These are phyloP conservation scores for Neolentinus lepideus DNA, from an alignment of 1,284 basidiomycete species.

Conservation along the genomic window DNA sequence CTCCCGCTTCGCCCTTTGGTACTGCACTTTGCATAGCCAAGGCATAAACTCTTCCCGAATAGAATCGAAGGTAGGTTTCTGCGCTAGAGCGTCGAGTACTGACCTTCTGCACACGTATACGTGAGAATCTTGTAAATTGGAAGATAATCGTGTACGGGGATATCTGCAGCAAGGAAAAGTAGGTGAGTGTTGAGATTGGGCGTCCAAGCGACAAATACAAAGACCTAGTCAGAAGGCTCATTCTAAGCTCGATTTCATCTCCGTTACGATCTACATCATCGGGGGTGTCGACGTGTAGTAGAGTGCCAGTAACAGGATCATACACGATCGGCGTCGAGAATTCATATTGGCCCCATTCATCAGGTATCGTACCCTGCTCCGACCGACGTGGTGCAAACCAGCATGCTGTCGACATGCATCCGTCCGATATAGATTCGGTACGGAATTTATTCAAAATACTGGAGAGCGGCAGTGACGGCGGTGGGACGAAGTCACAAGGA, in stretches of 20 bases:
- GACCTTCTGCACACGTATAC: slow-evolving; percentile 81
- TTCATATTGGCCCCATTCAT: slow-evolving; percentile 55
- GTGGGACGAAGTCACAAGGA: slow-evolving; percentile 86
- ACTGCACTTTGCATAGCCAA: slow-evolving; percentile 83
- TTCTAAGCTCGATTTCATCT: slow-evolving; percentile 67
- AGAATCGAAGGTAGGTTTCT: slow-evolving; percentile 67
- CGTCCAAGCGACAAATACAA: slow-evolving; percentile 10
- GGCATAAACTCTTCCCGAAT: slow-evolving; percentile 85
- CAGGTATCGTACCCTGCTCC: slow-evolving; percentile 48
- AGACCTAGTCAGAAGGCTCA: slow-evolving; percentile 63
- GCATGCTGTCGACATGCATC: slow-evolving; percentile 69
- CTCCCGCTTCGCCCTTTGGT: slow-evolving; percentile 49
- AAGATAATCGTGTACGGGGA: slow-evolving; percentile 67
- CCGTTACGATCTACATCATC: slow-evolving; percentile 61
- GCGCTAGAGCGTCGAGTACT: slow-evolving; percentile 66
- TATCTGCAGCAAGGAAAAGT: slow-evolving; percentile 39
- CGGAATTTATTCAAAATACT: slow-evolving; percentile 80
- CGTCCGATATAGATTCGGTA: slow-evolving; percentile 53
- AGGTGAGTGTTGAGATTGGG: slow-evolving; percentile 4
- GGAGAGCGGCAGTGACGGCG: slow-evolving; percentile 62
- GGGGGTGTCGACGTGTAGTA: slow-evolving; percentile 64
- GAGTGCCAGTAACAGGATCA: slow-evolving; percentile 56
- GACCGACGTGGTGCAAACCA: slow-evolving; percentile 58
- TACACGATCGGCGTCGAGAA: slow-evolving; percentile 50
- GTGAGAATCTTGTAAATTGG: slow-evolving; percentile 77